Evolutionary conservation across 371 early-diverging fungal genomes (phyloP).

Genomic region (Mucor mucedo): DNA sequence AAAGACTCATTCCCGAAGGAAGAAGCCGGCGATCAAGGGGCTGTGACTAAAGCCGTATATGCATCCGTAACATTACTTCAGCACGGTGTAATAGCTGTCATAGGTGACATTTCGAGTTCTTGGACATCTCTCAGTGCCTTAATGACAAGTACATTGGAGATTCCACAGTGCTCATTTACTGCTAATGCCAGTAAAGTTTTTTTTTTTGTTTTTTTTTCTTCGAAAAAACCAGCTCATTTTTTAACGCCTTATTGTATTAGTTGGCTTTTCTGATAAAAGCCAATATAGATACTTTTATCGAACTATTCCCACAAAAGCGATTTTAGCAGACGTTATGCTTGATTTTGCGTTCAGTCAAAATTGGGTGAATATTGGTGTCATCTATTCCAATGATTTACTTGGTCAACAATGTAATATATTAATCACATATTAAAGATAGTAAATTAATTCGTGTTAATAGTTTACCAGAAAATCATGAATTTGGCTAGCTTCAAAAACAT

Average conservation of each 20-base stretch:
- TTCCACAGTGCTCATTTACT: conserved; percentile 58
- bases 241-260: conserved; percentile 14
- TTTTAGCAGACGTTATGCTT: conserved; percentile 46
- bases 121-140: conserved; percentile 55
- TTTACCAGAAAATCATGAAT: conserved; percentile 41
- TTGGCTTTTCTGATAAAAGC: conserved; percentile 43
- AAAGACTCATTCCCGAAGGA: conserved; percentile 59
- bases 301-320: conserved; percentile 51
- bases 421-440: too few relatives aligned
- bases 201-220: neutral
- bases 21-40: conserved; percentile 38
- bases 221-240: neutral
- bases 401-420: conserved; percentile 48
- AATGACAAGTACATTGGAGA: conserved; percentile 53
- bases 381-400: conserved; percentile 44
- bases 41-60: conserved; percentile 57
- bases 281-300: conserved; percentile 52
- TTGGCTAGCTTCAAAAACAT: conserved; percentile 32
- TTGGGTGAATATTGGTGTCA: conserved; percentile 49
- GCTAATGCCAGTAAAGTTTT: conserved; percentile 40
- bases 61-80: conserved; percentile 57
- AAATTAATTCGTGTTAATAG: conserved; percentile 12
- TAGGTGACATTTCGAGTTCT: conserved; percentile 56
- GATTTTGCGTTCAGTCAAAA: conserved; percentile 34
- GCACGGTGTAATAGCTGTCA: conserved; percentile 54